Base-by-base conservation (phyloP, 2,329 filamentous ascomycete species). In the Neofusicoccum laricinum region DNA sequence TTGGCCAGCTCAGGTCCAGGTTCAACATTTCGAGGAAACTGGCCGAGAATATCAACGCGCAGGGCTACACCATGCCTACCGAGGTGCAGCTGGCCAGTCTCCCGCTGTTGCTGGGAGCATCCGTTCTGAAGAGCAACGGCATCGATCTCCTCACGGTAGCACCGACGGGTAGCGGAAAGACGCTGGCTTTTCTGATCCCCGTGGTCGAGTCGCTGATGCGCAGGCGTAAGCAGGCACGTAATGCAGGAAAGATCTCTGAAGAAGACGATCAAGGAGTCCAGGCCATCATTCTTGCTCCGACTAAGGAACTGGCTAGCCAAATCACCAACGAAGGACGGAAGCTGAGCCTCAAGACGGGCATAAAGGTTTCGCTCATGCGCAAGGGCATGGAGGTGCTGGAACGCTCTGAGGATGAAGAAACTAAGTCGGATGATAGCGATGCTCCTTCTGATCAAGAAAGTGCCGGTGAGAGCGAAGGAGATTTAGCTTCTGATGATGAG, bases 91-190 rank as follows among this genome's bases (percentile, higher is more conserved):
- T 98, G 77, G 93, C 87, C 3, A 90, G 89, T 71, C 78, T 99
- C 67, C 94, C 95, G 32, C 78, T 98, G 50, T 80, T 98, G 40
- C 41, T 65, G 15, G 70, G 72, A 4, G 63, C 66, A 36, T 34
- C 62, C 12, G 62, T 19, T 0, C 53, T 53, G 10, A 46, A 61
- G n/a, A 38, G 43, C 53, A 61, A 51, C n/a, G 63, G 53, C 1
- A 81, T 94, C 4, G 89, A 99, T 79, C 86, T 99, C 43, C 78
- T 99, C 67, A 91, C 92, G 0, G 88, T 98, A 48, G 95, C 95
- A 2, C 95, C 95, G 1, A 99, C 95, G 0, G 95, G 95, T 25
- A 98, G 94, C 75, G 95, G 95, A 49, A 99, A 99, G 82, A 99
- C 95, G 0, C 81, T 99, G 67, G 92, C 93, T 17, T 99, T 97